Evolutionary conservation across 306 rosid genomes (phyloP).

Genomic region (Phaseolus lunatus): DNA sequence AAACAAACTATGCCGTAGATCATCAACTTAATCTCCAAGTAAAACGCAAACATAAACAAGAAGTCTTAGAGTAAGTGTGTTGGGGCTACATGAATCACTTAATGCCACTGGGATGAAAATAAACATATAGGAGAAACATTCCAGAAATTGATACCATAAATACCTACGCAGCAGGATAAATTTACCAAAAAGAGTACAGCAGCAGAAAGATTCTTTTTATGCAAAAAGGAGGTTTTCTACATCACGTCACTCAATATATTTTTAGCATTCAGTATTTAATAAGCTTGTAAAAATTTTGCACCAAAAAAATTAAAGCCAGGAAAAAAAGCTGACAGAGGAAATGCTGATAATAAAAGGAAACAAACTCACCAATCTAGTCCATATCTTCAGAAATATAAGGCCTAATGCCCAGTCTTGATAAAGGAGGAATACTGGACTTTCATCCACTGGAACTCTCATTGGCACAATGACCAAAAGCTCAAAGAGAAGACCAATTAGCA

Average conservation of each 20-base stretch:
- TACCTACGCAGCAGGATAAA: neutral
- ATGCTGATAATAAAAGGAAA: constrained; percentile 10
- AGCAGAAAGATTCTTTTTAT: neutral
- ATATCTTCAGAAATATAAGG: constrained; percentile 96
- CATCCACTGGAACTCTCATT: constrained; percentile 99
- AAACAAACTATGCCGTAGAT: constrained; percentile 10
- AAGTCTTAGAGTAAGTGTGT: neutral
- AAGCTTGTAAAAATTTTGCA: neutral
- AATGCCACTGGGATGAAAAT: neutral
- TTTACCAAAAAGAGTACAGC: neutral
- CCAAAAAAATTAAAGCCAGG: constrained; percentile 6
- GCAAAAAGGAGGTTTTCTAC: neutral
- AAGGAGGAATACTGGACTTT: constrained; percentile 97
- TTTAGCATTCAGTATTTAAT: constrained; percentile 7
- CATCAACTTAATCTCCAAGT: neutral
- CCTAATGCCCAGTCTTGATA: constrained; percentile 99
- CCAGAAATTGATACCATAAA: constrained; percentile 4
- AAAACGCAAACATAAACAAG: neutral
- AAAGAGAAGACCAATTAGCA: constrained; percentile 92
- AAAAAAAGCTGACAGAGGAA: constrained; percentile 1
- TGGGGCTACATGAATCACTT: neutral
- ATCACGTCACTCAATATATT: constrained; percentile 12
- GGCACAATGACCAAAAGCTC: constrained; percentile 99
- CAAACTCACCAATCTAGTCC: constrained; percentile 97
- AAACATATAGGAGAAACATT: neutral